Percentiles rank a stretch among this genome's conserved stretches.
These are phyloP conservation scores for Bothriochloa decipiens DNA, from an alignment of 176 grass and related monocot species.

Conservation along the genomic window DNA sequence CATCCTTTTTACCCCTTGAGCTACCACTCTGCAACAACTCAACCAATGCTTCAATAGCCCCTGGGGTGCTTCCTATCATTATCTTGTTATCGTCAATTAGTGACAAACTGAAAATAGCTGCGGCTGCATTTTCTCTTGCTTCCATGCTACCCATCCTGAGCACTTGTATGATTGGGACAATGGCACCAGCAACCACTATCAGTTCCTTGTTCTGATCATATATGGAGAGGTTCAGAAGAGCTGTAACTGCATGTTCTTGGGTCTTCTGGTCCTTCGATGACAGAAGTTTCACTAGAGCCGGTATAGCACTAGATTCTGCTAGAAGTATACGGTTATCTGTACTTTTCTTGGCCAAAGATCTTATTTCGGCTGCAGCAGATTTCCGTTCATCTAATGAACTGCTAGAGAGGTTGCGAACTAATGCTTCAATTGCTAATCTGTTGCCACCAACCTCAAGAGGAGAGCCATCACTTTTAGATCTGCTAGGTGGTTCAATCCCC, in stretches of 20 bases:
- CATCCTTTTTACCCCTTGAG: slow-evolving; percentile 84
- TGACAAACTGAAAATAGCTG: slow-evolving; percentile 94
- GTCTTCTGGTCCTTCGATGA: slow-evolving; percentile 81
- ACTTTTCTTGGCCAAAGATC: slow-evolving; percentile 87
- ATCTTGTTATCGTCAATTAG: slow-evolving; percentile 95
- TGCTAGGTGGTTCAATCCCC: slow-evolving; percentile 66
- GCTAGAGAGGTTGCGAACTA: slow-evolving; percentile 74
- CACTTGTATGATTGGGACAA: slow-evolving; percentile 78
- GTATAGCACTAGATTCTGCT: slow-evolving; percentile 87
- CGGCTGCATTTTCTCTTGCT: slow-evolving; percentile 94
- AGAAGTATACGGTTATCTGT: slow-evolving; percentile 90
- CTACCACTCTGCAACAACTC: slow-evolving; percentile 80
- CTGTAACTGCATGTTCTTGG: slow-evolving; percentile 91
- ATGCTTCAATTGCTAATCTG: slow-evolving; percentile 67
- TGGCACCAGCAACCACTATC: slow-evolving; percentile 85
- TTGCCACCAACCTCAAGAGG: slow-evolving; percentile 67
- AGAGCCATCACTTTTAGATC: slow-evolving; percentile 72
- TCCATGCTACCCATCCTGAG: slow-evolving; percentile 83
- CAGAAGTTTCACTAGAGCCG: slow-evolving; percentile 71
- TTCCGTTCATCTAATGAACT: slow-evolving; percentile 70
- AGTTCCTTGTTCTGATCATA: slow-evolving; percentile 98
- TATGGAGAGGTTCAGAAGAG: slow-evolving; percentile 89
- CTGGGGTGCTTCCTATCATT: slow-evolving; percentile 81
- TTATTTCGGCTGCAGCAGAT: slow-evolving; percentile 88
- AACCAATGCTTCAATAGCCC: slow-evolving; percentile 81